phyloP scores from a whole-genome alignment of 2,329 filamentous ascomycete species.

The Pseudogymnoascus sp. region DNA sequence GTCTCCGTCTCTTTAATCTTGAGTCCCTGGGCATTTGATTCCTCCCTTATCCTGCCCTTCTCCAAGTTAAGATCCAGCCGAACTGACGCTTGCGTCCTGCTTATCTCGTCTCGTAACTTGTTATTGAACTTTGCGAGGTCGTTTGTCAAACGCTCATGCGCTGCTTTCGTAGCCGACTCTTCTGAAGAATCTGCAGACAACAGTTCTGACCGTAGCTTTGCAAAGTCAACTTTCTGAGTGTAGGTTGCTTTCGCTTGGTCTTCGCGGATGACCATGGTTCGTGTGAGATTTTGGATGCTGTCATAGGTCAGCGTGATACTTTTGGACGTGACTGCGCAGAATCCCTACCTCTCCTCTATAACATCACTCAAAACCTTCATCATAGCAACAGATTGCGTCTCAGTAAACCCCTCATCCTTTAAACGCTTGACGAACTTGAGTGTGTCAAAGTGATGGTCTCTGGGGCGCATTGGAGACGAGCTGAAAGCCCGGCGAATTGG shows the following conservation, averaged over 20 bases:
- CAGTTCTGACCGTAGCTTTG: constrained; percentile 90
- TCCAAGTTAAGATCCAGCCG: constrained; percentile 89
- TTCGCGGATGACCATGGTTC: constrained; percentile 95
- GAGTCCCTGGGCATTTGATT: constrained; percentile 92
- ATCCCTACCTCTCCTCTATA: constrained; percentile 73
- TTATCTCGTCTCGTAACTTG: constrained; percentile 84
- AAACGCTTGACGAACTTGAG: constrained; percentile 92
- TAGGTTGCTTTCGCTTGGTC: constrained; percentile 76
- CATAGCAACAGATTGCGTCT: constrained; percentile 93
- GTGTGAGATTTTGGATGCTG: constrained; percentile 91
- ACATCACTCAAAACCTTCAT: constrained; percentile 96
- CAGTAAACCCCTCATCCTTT: constrained; percentile 85
- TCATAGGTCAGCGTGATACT: neutral
- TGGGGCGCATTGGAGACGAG: constrained; percentile 48
- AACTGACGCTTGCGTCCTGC: constrained; percentile 86
- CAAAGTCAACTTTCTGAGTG: constrained; percentile 92
- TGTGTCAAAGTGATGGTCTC: constrained; percentile 96
- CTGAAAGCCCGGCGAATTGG: constrained; percentile 48
- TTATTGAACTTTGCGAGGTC: constrained; percentile 91
- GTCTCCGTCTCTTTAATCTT: constrained; percentile 99
- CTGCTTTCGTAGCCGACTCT: constrained; percentile 74
- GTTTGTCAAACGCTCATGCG: constrained; percentile 87
- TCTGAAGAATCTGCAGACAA: constrained; percentile 88
- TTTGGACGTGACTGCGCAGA: constrained; percentile 2
- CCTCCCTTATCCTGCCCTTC: constrained; percentile 91